Percentiles rank a stretch among this genome's conserved stretches.
phyloP scores from a whole-genome alignment of 176 grass and related monocot species.

The Eragrostis curvula region DNA sequence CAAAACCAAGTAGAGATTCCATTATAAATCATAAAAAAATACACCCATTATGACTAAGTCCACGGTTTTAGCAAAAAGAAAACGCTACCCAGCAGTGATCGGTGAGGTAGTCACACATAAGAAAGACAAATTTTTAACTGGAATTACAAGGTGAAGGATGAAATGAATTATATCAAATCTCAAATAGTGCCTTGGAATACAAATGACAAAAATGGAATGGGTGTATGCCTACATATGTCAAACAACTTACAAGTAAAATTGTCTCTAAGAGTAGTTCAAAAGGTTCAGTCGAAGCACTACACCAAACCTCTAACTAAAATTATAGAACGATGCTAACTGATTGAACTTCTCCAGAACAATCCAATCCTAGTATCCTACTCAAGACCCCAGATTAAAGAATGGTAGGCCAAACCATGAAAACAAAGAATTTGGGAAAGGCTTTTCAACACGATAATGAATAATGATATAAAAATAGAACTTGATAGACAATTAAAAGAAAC shows the following conservation, averaged over 20 bases:
- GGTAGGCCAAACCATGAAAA: neutral
- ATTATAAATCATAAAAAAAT: neutral
- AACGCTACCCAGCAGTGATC: neutral
- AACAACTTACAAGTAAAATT: conserved; percentile 4
- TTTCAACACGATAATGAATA: neutral
- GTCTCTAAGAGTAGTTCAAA: neutral
- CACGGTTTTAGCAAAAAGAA: neutral
- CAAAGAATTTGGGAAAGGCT: neutral
- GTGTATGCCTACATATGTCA: neutral
- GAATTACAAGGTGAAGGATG: neutral
- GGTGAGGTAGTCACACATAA: neutral
- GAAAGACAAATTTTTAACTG: conserved; percentile 11
- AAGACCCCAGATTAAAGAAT: neutral
- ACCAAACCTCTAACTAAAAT: too few species aligned
- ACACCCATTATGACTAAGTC: neutral
- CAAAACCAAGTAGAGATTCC: neutral
- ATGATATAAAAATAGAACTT: neutral
- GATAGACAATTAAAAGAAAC: neutral
- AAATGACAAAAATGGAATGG: neutral
- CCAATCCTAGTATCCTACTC: neutral
- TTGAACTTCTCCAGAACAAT: too few species aligned
- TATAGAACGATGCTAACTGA: too few species aligned
- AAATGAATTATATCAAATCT: neutral
- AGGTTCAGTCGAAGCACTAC: neutral
- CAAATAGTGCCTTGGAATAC: neutral